Base-by-base conservation (phyloP, 495 filamentous ascomycete genomes). In the Bathelium albidoporum region DNA sequence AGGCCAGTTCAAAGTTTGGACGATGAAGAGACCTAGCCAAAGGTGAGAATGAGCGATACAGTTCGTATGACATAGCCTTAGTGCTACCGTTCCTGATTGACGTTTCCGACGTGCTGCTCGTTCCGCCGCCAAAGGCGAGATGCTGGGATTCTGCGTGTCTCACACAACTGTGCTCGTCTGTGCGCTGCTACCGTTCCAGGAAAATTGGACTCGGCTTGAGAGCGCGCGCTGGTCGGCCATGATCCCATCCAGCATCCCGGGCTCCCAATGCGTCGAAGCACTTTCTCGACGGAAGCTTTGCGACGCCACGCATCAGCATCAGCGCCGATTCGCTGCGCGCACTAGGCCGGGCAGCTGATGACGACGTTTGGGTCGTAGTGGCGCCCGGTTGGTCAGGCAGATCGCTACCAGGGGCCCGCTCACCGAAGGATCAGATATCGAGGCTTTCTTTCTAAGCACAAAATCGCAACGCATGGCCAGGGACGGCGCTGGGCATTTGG, bases 41-140 rank as follows among this genome's bases (percentile, higher is more conserved):
- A 55, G 49, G 44, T 49, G 44, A 49, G 44, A 16, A 49, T 10
- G 9, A 24, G 29, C 12, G 24, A 55, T 55, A 55, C 49, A 26
- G 49, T 55, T 55, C 49, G 49, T 55, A 55, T 55, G 49, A 55
- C 49, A 55, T 55, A 55, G 49, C 49, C 49, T n/a, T 55, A 29
- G 49, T 55, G 49, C 49, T 55, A 55, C 49, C 49, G 49, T 55
- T 29, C 49, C 49, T 55, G 49, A 55, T 29, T 55, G 49, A 55
- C 49, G 49, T 55, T 55, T 55, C 49, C 49, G 49, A 55, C 49
- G 24, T 28, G 49, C 44, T 49, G 44, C 49, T 55, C 49, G 49
- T 55, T 55, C 49, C 49, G 49, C 24, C 22, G 49, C 49, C 49
- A 55, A 24, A 29, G 12, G 49, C 49, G 24, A 55, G 49, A n/a